A percentile compares a stretch with the other conserved stretches of the same genome.
Evolutionary conservation across 306 rosid genomes (phyloP).

Genomic region (barrel medic (Medicago truncatula)): MtrunA17r5.0-ANR NC_053047.1:38989501-38990000

Average conservation of each 20-base stretch:
- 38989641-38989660: not conserved
- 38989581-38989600: not conserved
- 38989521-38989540: not conserved
- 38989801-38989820: no score
- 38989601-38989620: not conserved
- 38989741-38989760: no score
- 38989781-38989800: no score
- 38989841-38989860: not conserved
- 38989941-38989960: not conserved
- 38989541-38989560: constrained; percentile 4
- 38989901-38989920: not conserved
- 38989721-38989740: no score
- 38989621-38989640: not conserved
- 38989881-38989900: not conserved
- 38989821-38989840: no score
- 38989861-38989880: not conserved
- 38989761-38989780: no score
- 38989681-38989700: not conserved
- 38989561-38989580: constrained; percentile 3
- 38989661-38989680: not conserved
- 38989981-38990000: not conserved
- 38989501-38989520: constrained; percentile 14
- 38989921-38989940: not conserved
- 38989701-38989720: no score
- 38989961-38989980: not conserved